Evolutionary conservation across 768 basidiomycete species (phyloP).

Genomic region (Pholiota molesta): DNA sequence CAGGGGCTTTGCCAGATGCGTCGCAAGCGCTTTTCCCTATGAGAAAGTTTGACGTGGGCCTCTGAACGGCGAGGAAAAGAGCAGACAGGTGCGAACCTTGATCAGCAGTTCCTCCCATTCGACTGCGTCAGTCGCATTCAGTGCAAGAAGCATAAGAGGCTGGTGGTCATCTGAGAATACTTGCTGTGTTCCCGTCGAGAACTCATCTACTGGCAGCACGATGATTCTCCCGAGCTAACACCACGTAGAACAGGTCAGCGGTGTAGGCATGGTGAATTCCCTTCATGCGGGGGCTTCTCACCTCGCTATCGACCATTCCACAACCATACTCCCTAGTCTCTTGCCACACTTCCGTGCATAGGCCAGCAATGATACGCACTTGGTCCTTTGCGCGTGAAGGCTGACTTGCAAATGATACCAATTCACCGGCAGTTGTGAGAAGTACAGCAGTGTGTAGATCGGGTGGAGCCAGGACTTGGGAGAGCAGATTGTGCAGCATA

Average conservation of each 20-base stretch:
- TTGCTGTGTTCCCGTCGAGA: conserved; percentile 20
- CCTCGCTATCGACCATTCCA: conserved; percentile 82
- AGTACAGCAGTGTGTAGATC: conserved; percentile 72
- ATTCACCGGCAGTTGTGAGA: conserved; percentile 73
- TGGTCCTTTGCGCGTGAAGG: conserved; percentile 69
- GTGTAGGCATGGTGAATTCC: conserved; percentile 1
- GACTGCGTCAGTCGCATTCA: conserved; percentile 61
- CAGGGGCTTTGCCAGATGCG: conserved; percentile 47
- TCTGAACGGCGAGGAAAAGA: conserved; percentile 4
- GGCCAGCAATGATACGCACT: conserved; percentile 70
- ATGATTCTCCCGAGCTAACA: conserved; percentile 69
- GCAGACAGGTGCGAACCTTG: conserved; percentile 49
- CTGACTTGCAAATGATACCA: conserved; percentile 66
- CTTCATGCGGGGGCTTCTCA: conserved; percentile 32
- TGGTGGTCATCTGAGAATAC: conserved; percentile 34
- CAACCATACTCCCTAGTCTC: conserved; percentile 67
- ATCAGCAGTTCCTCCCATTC: conserved; percentile 68
- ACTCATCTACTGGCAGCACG: conserved; percentile 64
- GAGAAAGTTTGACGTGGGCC: conserved; percentile 7
- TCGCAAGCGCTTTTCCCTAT: conserved; percentile 46
- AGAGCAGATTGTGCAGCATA: conserved; percentile 64
- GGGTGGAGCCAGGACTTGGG: conserved; percentile 61
- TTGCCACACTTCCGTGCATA: conserved; percentile 78
- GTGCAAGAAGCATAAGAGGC: conserved; percentile 71
- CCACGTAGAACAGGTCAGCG: conserved; percentile 11